Percentiles rank a stretch among this genome's conserved stretches.
phyloP scores from a whole-genome alignment of 768 basidiomycete genomes.

The Mycena alexandri region DNA sequence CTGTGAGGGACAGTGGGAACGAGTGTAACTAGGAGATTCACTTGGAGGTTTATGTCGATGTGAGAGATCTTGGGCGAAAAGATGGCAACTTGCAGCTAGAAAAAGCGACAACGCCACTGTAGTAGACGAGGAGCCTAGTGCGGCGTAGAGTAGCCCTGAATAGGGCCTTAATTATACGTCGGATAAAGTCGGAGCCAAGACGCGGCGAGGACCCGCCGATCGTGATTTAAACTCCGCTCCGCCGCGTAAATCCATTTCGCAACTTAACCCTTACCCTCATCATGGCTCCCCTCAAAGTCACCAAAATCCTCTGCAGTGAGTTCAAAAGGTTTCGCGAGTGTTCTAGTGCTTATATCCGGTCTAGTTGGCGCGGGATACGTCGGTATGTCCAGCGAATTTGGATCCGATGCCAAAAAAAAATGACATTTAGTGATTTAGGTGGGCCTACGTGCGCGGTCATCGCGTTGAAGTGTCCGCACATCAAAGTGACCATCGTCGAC shows the following conservation, averaged over 20 bases:
- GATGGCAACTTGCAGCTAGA: too few species aligned
- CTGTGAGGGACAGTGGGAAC: too few species aligned
- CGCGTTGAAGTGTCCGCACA: conserved; percentile 92
- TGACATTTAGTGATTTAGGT: conserved; percentile 58
- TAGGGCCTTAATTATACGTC: too few species aligned
- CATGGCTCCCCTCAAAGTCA: conserved; percentile 54
- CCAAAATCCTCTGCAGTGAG: conserved; percentile 84
- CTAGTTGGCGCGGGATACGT: conserved; percentile 94
- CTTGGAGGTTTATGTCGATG: too few species aligned
- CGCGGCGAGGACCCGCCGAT: background rate
- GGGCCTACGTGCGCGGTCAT: conserved; percentile 97
- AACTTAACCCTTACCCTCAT: conserved; percentile 31
- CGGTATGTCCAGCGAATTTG: conserved; percentile 62
- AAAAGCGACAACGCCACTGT: too few species aligned
- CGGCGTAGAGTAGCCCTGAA: too few species aligned
- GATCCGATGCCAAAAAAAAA: conserved; percentile 11
- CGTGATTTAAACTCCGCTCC: conserved; percentile 19
- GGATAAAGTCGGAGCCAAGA: background rate
- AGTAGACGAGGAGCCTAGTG: too few species aligned
- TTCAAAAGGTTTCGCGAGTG: conserved; percentile 31
- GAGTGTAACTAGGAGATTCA: too few species aligned
- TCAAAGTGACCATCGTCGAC: conserved; percentile 97
- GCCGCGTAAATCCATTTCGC: background rate
- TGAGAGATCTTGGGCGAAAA: too few species aligned
- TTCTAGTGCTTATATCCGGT: conserved; percentile 24